These are phyloP conservation scores for Suillus alpinus DNA, from an alignment of 768 basidiomycete species.

Conservation along the genomic window DNA sequence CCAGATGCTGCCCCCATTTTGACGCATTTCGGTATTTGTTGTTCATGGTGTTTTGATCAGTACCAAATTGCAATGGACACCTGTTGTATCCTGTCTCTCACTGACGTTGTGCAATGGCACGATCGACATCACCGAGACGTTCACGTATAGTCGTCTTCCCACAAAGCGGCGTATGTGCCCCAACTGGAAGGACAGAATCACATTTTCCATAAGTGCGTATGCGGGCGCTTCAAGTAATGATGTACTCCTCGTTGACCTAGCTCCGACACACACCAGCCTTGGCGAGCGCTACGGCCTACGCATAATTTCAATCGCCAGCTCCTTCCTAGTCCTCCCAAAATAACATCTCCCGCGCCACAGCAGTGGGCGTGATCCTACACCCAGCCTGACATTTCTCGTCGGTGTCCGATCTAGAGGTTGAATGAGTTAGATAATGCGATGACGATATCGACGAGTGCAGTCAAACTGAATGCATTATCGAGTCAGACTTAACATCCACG, in stretches of 20 bases:
- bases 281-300: slow-evolving; percentile 80
- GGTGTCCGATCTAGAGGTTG: slow-evolving; percentile 40
- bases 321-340: slow-evolving; percentile 81
- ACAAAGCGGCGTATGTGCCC: background rate
- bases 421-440: slow-evolving; percentile 68
- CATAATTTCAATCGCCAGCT: slow-evolving; percentile 76
- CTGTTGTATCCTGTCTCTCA: slow-evolving; percentile 18
- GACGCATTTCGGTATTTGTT: slow-evolving; percentile 7
- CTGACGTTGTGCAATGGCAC: background rate
- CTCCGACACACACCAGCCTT: slow-evolving; percentile 39
- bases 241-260: too few relatives aligned
- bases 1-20: slow-evolving; percentile 8
- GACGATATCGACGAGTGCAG: slow-evolving; percentile 62
- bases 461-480: too few relatives aligned
- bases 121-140: background rate
- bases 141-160: background rate
- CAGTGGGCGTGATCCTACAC: slow-evolving; percentile 75
- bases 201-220: slow-evolving; percentile 67
- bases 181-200: slow-evolving; percentile 78
- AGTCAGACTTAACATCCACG: too few relatives aligned
- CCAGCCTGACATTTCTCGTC: slow-evolving; percentile 44
- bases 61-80: slow-evolving; percentile 6
- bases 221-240: too few relatives aligned
- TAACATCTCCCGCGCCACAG: slow-evolving; percentile 77
- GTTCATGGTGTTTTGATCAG: slow-evolving; percentile 11